Base-by-base conservation (phyloP, 164 flowering plant genomes). In the Platanus orientalis region DNA sequence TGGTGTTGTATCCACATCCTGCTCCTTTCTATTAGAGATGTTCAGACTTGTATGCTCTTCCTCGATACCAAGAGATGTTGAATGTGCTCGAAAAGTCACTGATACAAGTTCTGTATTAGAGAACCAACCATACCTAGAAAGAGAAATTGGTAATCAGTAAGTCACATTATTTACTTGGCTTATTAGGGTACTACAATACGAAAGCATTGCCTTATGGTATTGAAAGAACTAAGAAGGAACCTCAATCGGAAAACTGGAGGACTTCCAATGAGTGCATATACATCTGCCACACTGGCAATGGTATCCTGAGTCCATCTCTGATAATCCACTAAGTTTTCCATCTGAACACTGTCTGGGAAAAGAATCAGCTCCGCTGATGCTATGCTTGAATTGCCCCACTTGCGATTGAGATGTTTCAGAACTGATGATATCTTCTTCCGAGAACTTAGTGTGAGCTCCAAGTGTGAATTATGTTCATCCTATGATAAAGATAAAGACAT, bases 361-460 rank as follows among this genome's bases (percentile, higher is more conserved):
- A 95, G 86, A 80, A 82, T 75, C 44, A 95, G 76, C 67, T 90
- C 87, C 64, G 96, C 92, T 29, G 73, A 66, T 60, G 85, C 91
- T 44, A 82, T 65, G 64, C 81, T 81, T 60, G 97, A 87, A 75
- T 66, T 75, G 14, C 97, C 97, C 99, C 99, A 95, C 69, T 95
- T 95, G 49, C 90, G 94, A 71, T 69, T 85, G 16, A 95, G 88
- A 80, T 95, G 99, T 57, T 95, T 97, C 71, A 89, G 39, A 50
- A 95, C 87, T 25, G 99, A 95, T 57, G 94, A 84, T 72, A 95
- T 92, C 83, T 87, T 95, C 76, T 95, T 95, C 57, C 91, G 80
- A 32, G 76, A 77, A 71, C 97, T 88, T 72, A 95, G 73, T 63
- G 97, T 92, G 53, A 95, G 96, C 77, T 95, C 97, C 74, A 95